phyloP scores from a whole-genome alignment of 2,329 filamentous ascomycete species.

The Aspergillus brasiliensis region DNA sequence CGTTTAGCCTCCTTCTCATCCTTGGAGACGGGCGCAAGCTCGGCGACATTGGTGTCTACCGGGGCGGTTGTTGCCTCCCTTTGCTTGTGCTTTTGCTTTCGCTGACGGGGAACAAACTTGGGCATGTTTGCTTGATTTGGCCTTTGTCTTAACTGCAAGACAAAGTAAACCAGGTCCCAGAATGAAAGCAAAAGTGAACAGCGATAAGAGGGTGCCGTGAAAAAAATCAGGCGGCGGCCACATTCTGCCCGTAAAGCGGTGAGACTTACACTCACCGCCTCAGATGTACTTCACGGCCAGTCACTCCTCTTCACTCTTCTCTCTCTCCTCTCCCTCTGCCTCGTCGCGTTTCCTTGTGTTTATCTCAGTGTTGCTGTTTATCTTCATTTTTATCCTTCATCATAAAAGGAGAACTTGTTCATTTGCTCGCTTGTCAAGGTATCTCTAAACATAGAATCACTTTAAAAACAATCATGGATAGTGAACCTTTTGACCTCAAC shows the following conservation, averaged over 20 bases:
- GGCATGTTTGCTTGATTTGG: conserved; percentile 36
- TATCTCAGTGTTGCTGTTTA: neutral
- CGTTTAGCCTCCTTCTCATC: conserved; percentile 57
- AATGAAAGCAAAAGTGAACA: conserved; percentile 6
- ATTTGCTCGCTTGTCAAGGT: neutral
- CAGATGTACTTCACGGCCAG: neutral
- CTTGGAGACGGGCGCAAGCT: conserved; percentile 51
- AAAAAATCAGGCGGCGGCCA: conserved; percentile 27
- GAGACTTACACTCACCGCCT: conserved; percentile 27
- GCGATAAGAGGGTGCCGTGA: conserved; percentile 7
- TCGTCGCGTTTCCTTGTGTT: neutral
- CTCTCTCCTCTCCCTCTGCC: neutral
- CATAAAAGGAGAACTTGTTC: neutral
- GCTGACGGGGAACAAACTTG: conserved; percentile 58
- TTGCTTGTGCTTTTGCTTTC: conserved; percentile 57
- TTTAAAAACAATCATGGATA: conserved; percentile 24
- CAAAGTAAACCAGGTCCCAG: conserved; percentile 12
- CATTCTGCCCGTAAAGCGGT: conserved; percentile 28
- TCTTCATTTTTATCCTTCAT: too few species aligned
- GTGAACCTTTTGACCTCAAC: conserved; percentile 26
- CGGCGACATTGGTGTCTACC: conserved; percentile 51
- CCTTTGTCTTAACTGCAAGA: conserved; percentile 14
- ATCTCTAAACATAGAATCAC: neutral
- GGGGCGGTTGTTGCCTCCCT: conserved; percentile 29
- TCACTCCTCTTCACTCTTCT: neutral